These are phyloP conservation scores for Solanum piurae DNA, from an alignment of 257 asterid species.

Conservation along the genomic window DNA sequence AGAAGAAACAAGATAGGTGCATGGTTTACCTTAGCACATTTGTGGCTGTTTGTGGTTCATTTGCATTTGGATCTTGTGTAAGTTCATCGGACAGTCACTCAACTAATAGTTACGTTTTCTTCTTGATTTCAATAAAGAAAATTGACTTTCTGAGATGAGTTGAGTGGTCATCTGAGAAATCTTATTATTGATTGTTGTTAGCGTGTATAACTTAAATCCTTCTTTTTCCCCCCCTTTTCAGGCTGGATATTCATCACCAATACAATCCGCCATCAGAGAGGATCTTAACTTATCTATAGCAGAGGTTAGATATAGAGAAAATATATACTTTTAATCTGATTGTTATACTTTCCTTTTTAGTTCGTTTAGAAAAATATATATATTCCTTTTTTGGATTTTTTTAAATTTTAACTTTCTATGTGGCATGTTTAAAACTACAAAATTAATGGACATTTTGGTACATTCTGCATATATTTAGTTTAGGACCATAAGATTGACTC, in stretches of 20 bases:
- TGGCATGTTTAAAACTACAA: neutral
- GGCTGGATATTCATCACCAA: slow-evolving; percentile 96
- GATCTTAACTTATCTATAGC: slow-evolving; percentile 69
- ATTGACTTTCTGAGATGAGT: neutral
- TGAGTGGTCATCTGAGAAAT: neutral
- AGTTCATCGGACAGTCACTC: neutral
- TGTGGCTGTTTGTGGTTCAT: slow-evolving; percentile 86
- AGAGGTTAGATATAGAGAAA: slow-evolving; percentile 51
- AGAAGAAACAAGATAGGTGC: slow-evolving; percentile 40
- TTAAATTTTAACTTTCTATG: neutral
- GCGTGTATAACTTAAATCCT: neutral
- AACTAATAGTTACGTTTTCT: neutral
- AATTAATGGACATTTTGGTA: neutral
- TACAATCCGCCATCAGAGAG: slow-evolving; percentile 62
- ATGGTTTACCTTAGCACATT: slow-evolving; percentile 74
- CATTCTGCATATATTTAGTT: neutral
- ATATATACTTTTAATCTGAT: neutral
- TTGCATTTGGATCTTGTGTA: slow-evolving; percentile 83
- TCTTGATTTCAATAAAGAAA: too few species aligned
- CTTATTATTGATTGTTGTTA: neutral
- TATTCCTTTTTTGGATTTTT: neutral
- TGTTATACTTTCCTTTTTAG: neutral
- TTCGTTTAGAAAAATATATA: neutral
- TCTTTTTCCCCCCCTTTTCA: slow-evolving; percentile 7
- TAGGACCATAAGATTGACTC: neutral